Evolutionary conservation across 768 basidiomycete genomes (phyloP), one percentile per base, ranked within the genome.

Genomic region (Naematelia aurantialba): DNA sequence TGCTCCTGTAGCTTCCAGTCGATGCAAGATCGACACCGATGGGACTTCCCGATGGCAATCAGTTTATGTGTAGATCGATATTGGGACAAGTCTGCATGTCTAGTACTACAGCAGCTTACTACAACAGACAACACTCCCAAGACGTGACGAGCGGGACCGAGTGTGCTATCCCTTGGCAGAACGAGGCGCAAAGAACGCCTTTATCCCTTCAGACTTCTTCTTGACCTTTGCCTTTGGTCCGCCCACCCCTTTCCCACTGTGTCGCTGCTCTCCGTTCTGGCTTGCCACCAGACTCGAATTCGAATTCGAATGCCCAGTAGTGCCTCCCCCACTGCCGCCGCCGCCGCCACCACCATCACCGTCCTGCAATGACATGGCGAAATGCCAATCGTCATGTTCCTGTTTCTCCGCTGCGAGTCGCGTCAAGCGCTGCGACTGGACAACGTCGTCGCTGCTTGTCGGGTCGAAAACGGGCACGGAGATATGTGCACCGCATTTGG

Each of bases 331-430:
- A 53, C 45, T 49, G 34, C 58, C 62, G 30, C 64, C 68, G 48
- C 71, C 74, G 45, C 60, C 25, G 57, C 30, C 30, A 19, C 34
- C 34, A 8, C 8, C 17, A 42, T 45, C n/a, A 17, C 27, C 55
- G 25, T 81, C 81, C 21, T 86, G 82, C 52, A 97, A 72, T 56
- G 89, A 87, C 67, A 85, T 81, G 1, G 93, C 92, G 66, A 91
- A 85, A 75, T 97, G 93, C 75, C 85, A 96, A 77, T 96, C 93
- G 31, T 84, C 82, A 67, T 97, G 93, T 70, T 96, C 93, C 34
- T 65, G 72, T 55, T 71, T 72, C n/a, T 74, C 62, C 44, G 48
- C 59, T 13, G 46, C 45, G 48, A 79, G 51, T 52, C 66, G 2
- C 19, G 12, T 4, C 27, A n/a, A 27, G 4, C 52, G 27, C 25